Conservation (phyloP, 768 basidiomycete genomes). For the Coprinopsis cinerea region DNA sequence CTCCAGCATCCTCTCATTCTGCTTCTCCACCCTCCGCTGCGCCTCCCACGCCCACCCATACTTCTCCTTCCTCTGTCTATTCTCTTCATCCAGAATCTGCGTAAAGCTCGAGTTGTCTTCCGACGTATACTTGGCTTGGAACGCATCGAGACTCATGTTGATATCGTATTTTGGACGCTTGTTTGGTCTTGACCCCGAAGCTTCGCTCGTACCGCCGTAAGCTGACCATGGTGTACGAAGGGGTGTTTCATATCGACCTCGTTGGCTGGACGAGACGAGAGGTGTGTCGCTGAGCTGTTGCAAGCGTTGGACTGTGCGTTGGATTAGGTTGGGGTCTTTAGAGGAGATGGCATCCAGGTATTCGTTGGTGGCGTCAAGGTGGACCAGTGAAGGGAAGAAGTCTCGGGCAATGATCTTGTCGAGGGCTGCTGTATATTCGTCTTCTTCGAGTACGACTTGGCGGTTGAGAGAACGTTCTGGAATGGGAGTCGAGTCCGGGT, state of each 20-base stretch:
- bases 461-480: constrained; percentile 58
- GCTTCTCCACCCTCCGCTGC: constrained; percentile 71
- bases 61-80: constrained; percentile 69
- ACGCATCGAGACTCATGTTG: constrained; percentile 69
- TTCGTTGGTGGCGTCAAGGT: constrained; percentile 81
- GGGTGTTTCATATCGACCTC: constrained; percentile 36
- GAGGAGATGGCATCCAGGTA: constrained; percentile 77
- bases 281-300: constrained; percentile 60
- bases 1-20: constrained; percentile 60
- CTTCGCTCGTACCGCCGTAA: constrained; percentile 25
- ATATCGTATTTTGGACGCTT: constrained; percentile 60
- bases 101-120: constrained; percentile 98
- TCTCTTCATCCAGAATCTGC: constrained; percentile 86
- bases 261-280: constrained; percentile 21
- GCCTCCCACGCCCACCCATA: constrained; percentile 96
- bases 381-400: constrained; percentile 93
- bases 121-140: constrained; percentile 90
- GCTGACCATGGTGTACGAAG: constrained; percentile 60
- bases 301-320: constrained; percentile 67
- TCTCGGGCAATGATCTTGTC: constrained; percentile 93
- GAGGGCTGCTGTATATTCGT: constrained; percentile 88
- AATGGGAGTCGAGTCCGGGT: constrained; percentile 16
- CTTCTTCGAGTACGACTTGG: constrained; percentile 80
- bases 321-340: constrained; percentile 73
- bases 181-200: constrained; percentile 32